A percentile compares a stretch with the other conserved stretches of the same genome.
phyloP scores from a whole-genome alignment of 140 eudicot species.

The Stevia rebaudiana region DNA sequence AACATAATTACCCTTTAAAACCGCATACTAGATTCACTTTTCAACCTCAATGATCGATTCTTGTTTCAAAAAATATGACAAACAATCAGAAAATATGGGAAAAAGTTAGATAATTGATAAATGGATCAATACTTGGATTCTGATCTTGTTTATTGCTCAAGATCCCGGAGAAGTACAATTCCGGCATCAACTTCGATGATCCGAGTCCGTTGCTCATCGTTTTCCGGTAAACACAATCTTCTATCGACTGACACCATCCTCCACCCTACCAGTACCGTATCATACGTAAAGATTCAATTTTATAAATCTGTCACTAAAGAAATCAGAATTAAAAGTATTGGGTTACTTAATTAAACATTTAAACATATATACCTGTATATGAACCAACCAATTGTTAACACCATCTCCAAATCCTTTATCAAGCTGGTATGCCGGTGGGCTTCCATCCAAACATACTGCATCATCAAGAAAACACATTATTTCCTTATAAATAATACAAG shows the following conservation, averaged over 20 bases:
- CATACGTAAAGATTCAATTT: background rate
- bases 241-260: conserved; percentile 47
- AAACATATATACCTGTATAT: conserved; percentile 32
- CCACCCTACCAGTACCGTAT: conserved; percentile 36
- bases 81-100: too few relatives aligned
- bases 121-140: conserved; percentile 50
- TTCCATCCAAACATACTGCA: conserved; percentile 63
- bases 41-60: too few relatives aligned
- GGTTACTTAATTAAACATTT: too few relatives aligned
- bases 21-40: background rate
- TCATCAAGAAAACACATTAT: background rate
- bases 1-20: background rate
- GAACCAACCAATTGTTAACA: conserved; percentile 47
- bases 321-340: too few relatives aligned
- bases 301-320: background rate
- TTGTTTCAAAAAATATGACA: too few relatives aligned
- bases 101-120: background rate
- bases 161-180: conserved; percentile 39
- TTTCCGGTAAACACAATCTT: conserved; percentile 33
- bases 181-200: conserved; percentile 33
- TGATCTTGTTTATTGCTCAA: conserved; percentile 33
- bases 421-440: conserved; percentile 53
- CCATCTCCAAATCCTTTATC: conserved; percentile 47
- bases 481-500: background rate
- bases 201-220: conserved; percentile 31